These are phyloP conservation scores for Candida gigantensis DNA, from an alignment of 1,139 yeast species.

Conservation along the genomic window DNA sequence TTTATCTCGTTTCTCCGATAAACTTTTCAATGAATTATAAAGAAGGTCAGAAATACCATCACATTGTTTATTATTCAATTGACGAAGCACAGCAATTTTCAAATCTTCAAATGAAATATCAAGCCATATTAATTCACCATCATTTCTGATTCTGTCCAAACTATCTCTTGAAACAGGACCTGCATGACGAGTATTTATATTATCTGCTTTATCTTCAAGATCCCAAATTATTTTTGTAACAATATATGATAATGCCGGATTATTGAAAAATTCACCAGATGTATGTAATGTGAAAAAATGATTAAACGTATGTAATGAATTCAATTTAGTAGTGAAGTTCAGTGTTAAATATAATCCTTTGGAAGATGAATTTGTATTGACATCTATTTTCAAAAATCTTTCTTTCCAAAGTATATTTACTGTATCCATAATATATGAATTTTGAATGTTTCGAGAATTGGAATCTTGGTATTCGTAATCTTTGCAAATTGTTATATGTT, in stretches of 20 bases:
- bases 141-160: constrained; percentile 22
- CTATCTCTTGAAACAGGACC: constrained; percentile 46
- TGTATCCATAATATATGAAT: constrained; percentile 58
- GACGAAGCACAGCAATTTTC: constrained; percentile 36
- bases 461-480: constrained; percentile 19
- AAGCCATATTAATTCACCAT: constrained; percentile 30
- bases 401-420: constrained; percentile 68
- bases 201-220: constrained; percentile 43
- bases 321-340: constrained; percentile 34
- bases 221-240: constrained; percentile 46
- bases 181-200: constrained; percentile 37
- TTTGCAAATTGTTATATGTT: constrained; percentile 49
- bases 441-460: constrained; percentile 41
- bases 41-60: constrained; percentile 46
- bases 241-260: constrained; percentile 54
- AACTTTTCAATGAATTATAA: constrained; percentile 47
- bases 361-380: constrained; percentile 16
- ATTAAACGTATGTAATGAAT: constrained; percentile 26
- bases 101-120: constrained; percentile 36
- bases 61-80: constrained; percentile 39
- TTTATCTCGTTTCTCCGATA: constrained; percentile 31
- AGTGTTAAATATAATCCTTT: constrained; percentile 46
- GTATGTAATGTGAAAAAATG: constrained; percentile 16
- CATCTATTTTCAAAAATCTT: constrained; percentile 28
- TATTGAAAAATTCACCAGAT: constrained; percentile 51